phyloP scores from a whole-genome alignment of 768 basidiomycete genomes.

The Kwoniella europaea region DNA sequence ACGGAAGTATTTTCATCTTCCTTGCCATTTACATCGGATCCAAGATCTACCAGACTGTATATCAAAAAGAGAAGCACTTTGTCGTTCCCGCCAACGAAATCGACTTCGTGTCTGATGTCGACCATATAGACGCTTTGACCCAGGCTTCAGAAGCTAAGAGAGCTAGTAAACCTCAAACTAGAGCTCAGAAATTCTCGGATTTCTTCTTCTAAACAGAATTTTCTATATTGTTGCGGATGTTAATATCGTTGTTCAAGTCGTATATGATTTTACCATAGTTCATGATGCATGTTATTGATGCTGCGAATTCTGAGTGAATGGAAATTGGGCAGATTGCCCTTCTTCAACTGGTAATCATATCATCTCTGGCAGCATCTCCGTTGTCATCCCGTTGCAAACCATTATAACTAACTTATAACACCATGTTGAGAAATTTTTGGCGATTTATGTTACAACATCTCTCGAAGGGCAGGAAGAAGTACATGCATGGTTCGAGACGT shows the following conservation, averaged over 20 bases:
- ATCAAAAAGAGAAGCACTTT: background rate
- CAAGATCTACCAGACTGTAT: slow-evolving; percentile 18
- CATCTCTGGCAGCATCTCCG: too few species aligned
- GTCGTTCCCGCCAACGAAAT: slow-evolving; percentile 23
- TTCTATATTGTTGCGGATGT: slow-evolving; percentile 14
- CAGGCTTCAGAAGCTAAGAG: slow-evolving; percentile 25
- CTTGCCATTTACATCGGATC: slow-evolving; percentile 25
- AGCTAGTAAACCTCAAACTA: slow-evolving; percentile 17
- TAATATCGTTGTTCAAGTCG: background rate
- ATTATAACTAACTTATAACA: too few species aligned
- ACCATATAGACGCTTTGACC: slow-evolving; percentile 32
- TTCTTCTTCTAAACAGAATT: slow-evolving; percentile 29
- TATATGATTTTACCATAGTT: background rate
- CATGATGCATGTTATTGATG: too few species aligned
- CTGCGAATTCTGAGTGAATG: too few species aligned
- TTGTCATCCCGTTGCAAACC: too few species aligned
- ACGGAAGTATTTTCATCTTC: slow-evolving; percentile 37
- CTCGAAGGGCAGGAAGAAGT: too few species aligned
- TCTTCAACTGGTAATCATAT: too few species aligned
- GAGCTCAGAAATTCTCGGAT: slow-evolving; percentile 29
- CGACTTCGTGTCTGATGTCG: slow-evolving; percentile 29
- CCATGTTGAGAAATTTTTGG: too few species aligned
- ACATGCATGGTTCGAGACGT: too few species aligned
- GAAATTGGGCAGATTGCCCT: too few species aligned
- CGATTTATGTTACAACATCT: too few species aligned